Percentiles rank a stretch among this genome's conserved stretches.
Evolutionary conservation across 148 eudicot species (phyloP).

Genomic region (Chenopodium suecicum): DNA sequence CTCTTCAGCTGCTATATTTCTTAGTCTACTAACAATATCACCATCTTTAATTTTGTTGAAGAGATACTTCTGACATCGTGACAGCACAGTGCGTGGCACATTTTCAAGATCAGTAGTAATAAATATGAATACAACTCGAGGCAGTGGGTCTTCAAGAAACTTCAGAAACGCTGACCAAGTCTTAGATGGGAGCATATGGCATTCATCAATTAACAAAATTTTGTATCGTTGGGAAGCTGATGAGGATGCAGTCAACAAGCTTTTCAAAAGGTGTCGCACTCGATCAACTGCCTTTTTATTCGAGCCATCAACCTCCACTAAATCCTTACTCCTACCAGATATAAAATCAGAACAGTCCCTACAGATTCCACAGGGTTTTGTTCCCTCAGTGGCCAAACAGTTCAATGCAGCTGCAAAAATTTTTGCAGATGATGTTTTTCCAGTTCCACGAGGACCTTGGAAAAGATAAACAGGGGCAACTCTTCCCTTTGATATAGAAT

Average conservation of each 20-base stretch:
- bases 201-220: constrained; percentile 72
- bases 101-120: constrained; percentile 84
- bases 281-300: constrained; percentile 70
- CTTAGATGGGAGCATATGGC: constrained; percentile 85
- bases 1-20: constrained; percentile 67
- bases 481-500: constrained; percentile 67
- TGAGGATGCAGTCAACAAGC: constrained; percentile 43
- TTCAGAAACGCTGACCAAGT: constrained; percentile 78
- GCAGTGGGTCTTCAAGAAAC: constrained; percentile 77
- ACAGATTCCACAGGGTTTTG: constrained; percentile 91
- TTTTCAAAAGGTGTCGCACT: constrained; percentile 59
- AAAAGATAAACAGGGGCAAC: constrained; percentile 85
- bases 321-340: constrained; percentile 62
- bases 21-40: constrained; percentile 70
- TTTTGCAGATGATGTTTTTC: constrained; percentile 83
- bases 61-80: constrained; percentile 83
- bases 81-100: constrained; percentile 73
- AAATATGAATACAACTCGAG: constrained; percentile 72
- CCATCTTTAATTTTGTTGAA: constrained; percentile 80
- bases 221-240: constrained; percentile 53
- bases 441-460: constrained; percentile 99
- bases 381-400: constrained; percentile 81
- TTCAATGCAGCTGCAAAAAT: constrained; percentile 88
- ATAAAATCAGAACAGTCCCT: constrained; percentile 73
- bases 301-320: constrained; percentile 68